Conservation (phyloP, 495 filamentous ascomycete genomes). For the Articulospora tetracladia region DNA sequence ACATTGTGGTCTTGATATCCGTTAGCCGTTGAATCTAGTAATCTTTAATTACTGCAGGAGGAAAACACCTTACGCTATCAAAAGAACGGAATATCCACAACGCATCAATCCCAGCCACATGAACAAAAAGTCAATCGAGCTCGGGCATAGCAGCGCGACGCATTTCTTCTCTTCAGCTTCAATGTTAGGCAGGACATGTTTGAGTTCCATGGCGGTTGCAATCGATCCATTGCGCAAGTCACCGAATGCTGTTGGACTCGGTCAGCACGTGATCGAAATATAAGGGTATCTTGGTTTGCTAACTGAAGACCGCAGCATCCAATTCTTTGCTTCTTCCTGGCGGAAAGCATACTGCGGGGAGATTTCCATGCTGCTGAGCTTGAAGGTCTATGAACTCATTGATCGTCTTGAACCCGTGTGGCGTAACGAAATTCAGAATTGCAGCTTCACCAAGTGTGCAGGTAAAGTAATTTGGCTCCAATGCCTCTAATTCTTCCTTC, state of each 20-base stretch:
- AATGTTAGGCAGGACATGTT: background rate
- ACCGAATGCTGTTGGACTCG: constrained; percentile 8
- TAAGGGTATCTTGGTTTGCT: too few relatives aligned
- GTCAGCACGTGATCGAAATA: too few relatives aligned
- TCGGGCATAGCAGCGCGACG: constrained; percentile 45
- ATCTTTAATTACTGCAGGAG: constrained; percentile 27
- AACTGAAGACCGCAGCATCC: constrained; percentile 24
- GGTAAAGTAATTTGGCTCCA: constrained; percentile 38
- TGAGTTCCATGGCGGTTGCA: background rate
- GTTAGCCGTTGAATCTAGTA: background rate
- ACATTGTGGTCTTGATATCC: constrained; percentile 42
- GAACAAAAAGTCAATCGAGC: constrained; percentile 45
- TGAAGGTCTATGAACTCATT: constrained; percentile 41
- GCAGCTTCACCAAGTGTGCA: constrained; percentile 47
- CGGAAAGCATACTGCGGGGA: constrained; percentile 44
- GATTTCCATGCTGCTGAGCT: constrained; percentile 23
- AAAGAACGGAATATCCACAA: constrained; percentile 42
- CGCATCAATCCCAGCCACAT: constrained; percentile 49
- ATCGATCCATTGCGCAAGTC: constrained; percentile 17
- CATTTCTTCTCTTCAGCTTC: constrained; percentile 8
- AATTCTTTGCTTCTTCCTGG: constrained; percentile 7
- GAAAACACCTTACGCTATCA: constrained; percentile 51
- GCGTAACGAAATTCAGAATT: constrained; percentile 23
- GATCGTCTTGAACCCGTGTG: constrained; percentile 36
- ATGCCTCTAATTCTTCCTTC: background rate